These are phyloP conservation scores for Inga laurina DNA, from an alignment of 306 rosid species.

Conservation along the genomic window DNA sequence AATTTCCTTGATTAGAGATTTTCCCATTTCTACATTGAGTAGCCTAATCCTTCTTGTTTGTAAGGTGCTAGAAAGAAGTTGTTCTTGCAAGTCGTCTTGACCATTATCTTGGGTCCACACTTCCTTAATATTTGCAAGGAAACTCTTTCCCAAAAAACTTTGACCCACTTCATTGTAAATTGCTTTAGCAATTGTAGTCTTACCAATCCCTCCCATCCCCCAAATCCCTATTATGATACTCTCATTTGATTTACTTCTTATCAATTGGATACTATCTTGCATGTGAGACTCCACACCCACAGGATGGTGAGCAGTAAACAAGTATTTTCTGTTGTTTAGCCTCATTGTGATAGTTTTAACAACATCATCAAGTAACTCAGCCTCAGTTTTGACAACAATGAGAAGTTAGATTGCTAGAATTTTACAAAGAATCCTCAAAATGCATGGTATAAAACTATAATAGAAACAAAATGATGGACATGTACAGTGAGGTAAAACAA, in stretches of 20 bases:
- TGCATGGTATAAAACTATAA: not conserved
- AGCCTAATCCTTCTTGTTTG: not conserved
- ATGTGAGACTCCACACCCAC: not conserved
- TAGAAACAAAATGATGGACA: no score
- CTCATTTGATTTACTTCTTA: not conserved
- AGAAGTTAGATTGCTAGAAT: not conserved
- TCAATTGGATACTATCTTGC: not conserved
- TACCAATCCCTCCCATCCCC: no score
- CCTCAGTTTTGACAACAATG: not conserved
- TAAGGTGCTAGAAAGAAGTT: not conserved
- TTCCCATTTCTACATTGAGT: no score
- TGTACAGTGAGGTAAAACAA: no score
- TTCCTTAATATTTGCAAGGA: not conserved
- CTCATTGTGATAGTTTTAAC: not conserved
- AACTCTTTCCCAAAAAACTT: no score
- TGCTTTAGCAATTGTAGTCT: no score
- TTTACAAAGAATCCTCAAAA: not conserved
- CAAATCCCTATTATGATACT: not conserved
- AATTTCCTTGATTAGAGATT: no score
- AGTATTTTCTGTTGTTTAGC: not conserved
- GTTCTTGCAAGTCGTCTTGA: not conserved
- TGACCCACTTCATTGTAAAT: no score
- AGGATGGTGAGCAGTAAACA: not conserved
- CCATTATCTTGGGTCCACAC: not conserved
- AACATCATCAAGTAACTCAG: not conserved